Evolutionary conservation across 768 basidiomycete species (phyloP).

Genomic region (Kockovaella imperatae): DNA sequence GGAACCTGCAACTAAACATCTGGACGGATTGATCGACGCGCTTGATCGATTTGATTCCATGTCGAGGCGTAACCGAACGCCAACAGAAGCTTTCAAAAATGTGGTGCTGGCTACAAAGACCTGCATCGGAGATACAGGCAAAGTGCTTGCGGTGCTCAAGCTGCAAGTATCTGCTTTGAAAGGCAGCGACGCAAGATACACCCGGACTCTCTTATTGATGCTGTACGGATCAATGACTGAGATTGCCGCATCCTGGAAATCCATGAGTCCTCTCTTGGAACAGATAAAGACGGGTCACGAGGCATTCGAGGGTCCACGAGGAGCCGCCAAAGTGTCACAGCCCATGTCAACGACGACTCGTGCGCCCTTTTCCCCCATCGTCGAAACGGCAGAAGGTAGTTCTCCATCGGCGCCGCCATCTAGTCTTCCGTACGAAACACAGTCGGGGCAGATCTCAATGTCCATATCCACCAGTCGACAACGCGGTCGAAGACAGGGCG

Average conservation of each 20-base stretch:
- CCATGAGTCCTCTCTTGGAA: conserved; percentile 63
- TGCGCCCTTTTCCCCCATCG: conserved; percentile 45
- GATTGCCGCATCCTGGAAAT: conserved; percentile 74
- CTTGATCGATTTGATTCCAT: conserved; percentile 85
- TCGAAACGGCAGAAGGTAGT: conserved; percentile 42
- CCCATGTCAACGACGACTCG: conserved; percentile 42
- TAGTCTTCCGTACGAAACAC: conserved; percentile 4
- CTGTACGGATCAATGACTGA: conserved; percentile 86
- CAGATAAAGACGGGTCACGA: conserved; percentile 57
- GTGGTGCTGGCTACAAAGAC: conserved; percentile 79
- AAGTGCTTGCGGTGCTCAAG: conserved; percentile 74
- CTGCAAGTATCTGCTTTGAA: conserved; percentile 59
- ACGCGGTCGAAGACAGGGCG: conserved; percentile 66
- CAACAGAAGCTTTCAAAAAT: conserved; percentile 62
- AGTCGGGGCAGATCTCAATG: too few species aligned
- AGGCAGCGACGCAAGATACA: conserved; percentile 69
- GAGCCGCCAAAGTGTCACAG: too few species aligned
- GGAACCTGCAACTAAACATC: conserved; percentile 71
- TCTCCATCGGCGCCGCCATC: conserved; percentile 20
- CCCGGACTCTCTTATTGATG: conserved; percentile 74
- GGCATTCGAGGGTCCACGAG: conserved; percentile 44
- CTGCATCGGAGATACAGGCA: conserved; percentile 71
- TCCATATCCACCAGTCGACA: conserved; percentile 30
- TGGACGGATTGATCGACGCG: conserved; percentile 74
- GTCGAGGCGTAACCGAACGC: conserved; percentile 59